Evolutionary conservation across 2,329 filamentous ascomycete species (phyloP).

Genomic region (Aspergillus uvarum): DNA sequence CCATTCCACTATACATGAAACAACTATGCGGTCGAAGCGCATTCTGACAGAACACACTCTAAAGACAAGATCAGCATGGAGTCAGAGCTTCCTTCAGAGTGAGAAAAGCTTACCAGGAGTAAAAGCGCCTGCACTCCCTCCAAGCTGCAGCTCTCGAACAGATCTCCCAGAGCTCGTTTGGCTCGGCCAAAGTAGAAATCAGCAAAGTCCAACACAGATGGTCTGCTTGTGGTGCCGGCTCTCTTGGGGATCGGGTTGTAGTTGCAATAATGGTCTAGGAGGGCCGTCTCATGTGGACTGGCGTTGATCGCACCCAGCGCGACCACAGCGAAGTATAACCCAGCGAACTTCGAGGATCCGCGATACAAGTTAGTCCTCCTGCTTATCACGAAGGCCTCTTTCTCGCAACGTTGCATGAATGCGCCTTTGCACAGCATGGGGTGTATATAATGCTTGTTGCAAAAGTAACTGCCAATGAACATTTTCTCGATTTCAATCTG

Average conservation of each 20-base stretch:
- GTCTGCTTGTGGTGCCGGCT: not conserved
- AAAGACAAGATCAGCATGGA: not conserved
- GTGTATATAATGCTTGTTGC: slow-evolving; percentile 30
- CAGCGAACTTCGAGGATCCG: slow-evolving; percentile 20
- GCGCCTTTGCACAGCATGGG: slow-evolving; percentile 22
- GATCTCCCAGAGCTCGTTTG: slow-evolving; percentile 27
- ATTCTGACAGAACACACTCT: slow-evolving; percentile 34
- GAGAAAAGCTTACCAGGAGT: slow-evolving; percentile 19
- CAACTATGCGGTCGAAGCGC: slow-evolving; percentile 36
- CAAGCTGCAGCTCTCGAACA: slow-evolving; percentile 30
- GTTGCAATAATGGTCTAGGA: slow-evolving; percentile 23
- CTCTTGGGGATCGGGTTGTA: slow-evolving; percentile 6
- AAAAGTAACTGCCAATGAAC: slow-evolving; percentile 28
- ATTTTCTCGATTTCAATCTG: slow-evolving; percentile 29
- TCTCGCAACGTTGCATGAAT: slow-evolving; percentile 25
- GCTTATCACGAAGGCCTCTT: slow-evolving; percentile 19
- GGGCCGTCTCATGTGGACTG: slow-evolving; percentile 21
- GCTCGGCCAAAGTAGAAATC: slow-evolving; percentile 28
- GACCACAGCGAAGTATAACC: slow-evolving; percentile 31
- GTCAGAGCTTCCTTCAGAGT: not conserved
- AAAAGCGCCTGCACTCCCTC: slow-evolving; percentile 29
- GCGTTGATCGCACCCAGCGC: slow-evolving; percentile 32
- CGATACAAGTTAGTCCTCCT: slow-evolving; percentile 11
- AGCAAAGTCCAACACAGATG: slow-evolving; percentile 24
- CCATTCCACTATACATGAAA: slow-evolving; percentile 39